Conservation (phyloP, 371 early-diverging fungal genomes). For the Mucor lusitanicus region DNA sequence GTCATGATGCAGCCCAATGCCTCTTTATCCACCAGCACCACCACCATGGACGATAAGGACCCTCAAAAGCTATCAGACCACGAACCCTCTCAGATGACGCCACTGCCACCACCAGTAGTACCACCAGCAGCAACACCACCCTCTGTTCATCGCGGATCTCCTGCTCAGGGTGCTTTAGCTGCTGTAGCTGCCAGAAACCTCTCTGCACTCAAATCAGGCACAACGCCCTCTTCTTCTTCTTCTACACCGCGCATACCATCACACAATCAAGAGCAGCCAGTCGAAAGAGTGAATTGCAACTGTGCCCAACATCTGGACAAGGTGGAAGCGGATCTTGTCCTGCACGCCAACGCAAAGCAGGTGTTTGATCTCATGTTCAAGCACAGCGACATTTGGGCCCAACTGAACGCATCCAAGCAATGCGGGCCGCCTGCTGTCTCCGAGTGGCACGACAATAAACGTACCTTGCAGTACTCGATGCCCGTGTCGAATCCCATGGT, state of each 20-base stretch:
- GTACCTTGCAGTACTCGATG: constrained; percentile 55
- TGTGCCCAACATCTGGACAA: constrained; percentile 73
- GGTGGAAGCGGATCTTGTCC: constrained; percentile 47
- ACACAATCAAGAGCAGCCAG: neutral
- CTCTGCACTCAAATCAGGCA: neutral
- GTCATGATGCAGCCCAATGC: neutral
- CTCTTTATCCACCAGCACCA: neutral
- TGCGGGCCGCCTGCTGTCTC: constrained; percentile 32
- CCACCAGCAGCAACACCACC: neutral
- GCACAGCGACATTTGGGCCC: constrained; percentile 36
- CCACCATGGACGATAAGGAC: neutral
- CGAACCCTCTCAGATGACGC: neutral
- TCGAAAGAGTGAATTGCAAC: constrained; percentile 60
- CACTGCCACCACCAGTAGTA: neutral
- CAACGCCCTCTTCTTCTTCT: neutral
- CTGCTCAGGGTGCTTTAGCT: constrained; percentile 37
- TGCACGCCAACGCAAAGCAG: constrained; percentile 55
- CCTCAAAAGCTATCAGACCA: too few relatives aligned
- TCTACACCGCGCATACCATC: neutral
- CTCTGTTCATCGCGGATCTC: constrained; percentile 14
- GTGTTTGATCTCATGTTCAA: constrained; percentile 59
- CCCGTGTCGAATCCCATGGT: constrained; percentile 59
- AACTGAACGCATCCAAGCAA: constrained; percentile 41
- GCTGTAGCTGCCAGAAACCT: constrained; percentile 4
- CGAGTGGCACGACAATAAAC: constrained; percentile 29